Conservation (phyloP, 495 filamentous ascomycete genomes). For the Neurospora pannonica region DNA sequence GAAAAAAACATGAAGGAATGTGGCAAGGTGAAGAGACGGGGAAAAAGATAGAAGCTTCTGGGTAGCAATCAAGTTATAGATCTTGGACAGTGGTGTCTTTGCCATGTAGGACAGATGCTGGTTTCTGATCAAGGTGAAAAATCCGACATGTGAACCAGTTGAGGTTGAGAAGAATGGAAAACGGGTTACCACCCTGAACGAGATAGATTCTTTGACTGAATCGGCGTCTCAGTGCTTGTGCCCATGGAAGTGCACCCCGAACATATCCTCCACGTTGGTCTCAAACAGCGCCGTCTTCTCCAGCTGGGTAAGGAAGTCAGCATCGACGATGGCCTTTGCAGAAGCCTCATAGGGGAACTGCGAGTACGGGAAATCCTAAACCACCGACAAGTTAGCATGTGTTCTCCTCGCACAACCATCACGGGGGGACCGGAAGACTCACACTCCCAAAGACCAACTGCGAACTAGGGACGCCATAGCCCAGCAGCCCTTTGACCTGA, state of each 20-base stretch:
- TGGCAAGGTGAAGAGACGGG: background rate
- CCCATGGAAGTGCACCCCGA: background rate
- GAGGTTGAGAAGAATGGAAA: background rate
- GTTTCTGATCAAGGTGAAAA: background rate
- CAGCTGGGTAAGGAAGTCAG: background rate
- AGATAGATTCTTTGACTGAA: background rate
- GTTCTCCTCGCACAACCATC: background rate
- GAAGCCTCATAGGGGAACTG: background rate
- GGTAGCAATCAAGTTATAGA: background rate
- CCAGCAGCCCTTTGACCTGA: constrained; percentile 2
- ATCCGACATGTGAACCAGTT: background rate
- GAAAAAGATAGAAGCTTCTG: background rate
- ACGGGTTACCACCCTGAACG: background rate
- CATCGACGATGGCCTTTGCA: background rate
- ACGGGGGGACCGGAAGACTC: background rate
- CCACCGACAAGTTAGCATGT: background rate
- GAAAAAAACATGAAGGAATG: background rate
- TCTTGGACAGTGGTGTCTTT: background rate
- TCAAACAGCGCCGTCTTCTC: background rate
- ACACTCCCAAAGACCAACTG: constrained; percentile 3
- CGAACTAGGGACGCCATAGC: background rate
- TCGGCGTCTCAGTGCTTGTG: background rate
- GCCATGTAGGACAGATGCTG: background rate
- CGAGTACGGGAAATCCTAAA: background rate
- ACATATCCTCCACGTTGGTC: background rate